Percentiles rank a stretch among this genome's conserved stretches.
Evolutionary conservation across 352 stramenopile species (phyloP).

Genomic region (Globisporangium ultimum): DNA sequence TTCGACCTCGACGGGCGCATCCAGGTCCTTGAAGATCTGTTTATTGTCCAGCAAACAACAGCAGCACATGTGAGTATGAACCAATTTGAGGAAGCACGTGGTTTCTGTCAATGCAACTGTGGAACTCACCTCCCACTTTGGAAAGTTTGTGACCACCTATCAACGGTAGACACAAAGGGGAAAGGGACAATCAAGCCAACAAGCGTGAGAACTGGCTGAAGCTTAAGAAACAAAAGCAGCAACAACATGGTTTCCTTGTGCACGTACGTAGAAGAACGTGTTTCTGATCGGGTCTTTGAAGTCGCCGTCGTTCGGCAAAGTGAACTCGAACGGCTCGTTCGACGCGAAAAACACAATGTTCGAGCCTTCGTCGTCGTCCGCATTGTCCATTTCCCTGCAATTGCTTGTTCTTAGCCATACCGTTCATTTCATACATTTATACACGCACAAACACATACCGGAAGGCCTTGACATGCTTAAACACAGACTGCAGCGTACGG

Average conservation of each 20-base stretch:
- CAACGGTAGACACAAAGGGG: neutral
- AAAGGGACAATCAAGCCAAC: neutral
- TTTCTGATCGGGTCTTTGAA: constrained; percentile 41
- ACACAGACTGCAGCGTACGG: constrained; percentile 63
- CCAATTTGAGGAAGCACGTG: no score
- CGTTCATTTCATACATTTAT: neutral
- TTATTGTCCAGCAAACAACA: neutral
- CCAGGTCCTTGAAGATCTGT: constrained; percentile 63
- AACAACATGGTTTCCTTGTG: neutral
- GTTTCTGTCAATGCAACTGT: no score
- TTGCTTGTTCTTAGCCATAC: no score
- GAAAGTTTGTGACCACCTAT: constrained; percentile 12
- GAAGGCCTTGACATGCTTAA: constrained; percentile 63
- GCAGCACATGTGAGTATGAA: constrained; percentile 43
- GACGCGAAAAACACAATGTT: constrained; percentile 84
- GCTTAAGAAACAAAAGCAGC: neutral
- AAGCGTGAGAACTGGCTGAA: neutral
- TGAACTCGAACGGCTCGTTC: constrained; percentile 62
- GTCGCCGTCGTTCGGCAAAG: constrained; percentile 40
- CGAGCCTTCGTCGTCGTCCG: constrained; percentile 27
- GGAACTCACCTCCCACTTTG: constrained; percentile 11
- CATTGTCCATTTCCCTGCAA: constrained; percentile 44
- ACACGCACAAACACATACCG: constrained; percentile 19
- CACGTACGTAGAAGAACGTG: constrained; percentile 59
- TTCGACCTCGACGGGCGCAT: constrained; percentile 34